Evolutionary conservation across 805 yeast genomes (phyloP), one percentile per base, ranked within the genome.

Genomic region (Hanseniaspora clermontiae): DNA sequence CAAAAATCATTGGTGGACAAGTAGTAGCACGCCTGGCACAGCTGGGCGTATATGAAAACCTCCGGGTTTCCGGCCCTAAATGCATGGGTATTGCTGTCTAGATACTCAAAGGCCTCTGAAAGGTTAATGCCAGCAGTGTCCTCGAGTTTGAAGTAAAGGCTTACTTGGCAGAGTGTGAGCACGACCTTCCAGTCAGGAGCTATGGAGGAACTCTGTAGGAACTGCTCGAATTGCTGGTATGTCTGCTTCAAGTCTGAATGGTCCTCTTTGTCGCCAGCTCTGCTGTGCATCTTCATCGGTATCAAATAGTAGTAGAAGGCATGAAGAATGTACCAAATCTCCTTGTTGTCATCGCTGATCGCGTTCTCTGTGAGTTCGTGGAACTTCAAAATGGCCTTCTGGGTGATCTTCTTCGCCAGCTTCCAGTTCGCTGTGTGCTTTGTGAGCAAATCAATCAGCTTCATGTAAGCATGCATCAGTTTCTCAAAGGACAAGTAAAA

Each of bases 391-490:
- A 42, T 20, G 6, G 45, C 45, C 17, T 27, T 20, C 12, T 42
- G 45, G 14, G 45, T 42, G 45, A 42, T 24, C 24, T 42, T 42
- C 10, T 39, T 19, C 5, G 55, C 47, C 1, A 49, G 19, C 32
- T 45, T 43, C 17, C 8, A 10, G 11, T 55, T 50, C n/a, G 61
- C 52, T 3, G 73, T 70, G 53, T 69, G 67, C 1, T 68, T 61
- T 4, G 70, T 49, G 17, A 65, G 59, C 5, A 70, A 49, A 24
- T 62, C 59, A 8, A 62, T 59, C 51, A 72, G 58, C 32, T 65
- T 65, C 31, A 66, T 48, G 0, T 69, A 61, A 1, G 66, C 59
- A 5, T 63, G 53, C 1, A 63, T 59, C 49, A 66, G 68, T 37
- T 66, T 66, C 34, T 63, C 66, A 17, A 65, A 43, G 0, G 68